phyloP scores from a whole-genome alignment of 1,139 yeast genomes.

The Keqinozyma sinolaborantium region DNA sequence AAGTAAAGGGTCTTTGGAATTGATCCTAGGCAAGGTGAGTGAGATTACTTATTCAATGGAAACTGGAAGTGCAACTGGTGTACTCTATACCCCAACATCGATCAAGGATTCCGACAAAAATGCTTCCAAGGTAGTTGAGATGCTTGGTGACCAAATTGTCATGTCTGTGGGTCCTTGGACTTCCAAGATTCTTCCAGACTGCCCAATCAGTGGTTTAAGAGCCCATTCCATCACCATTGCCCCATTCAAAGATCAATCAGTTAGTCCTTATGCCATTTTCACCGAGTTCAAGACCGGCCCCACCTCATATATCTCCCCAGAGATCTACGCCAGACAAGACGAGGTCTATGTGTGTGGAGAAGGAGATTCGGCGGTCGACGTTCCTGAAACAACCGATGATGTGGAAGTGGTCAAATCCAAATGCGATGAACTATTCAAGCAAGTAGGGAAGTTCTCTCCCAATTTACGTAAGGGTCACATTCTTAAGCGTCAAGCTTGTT shows the following conservation, averaged over 20 bases:
- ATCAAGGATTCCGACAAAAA: slow-evolving; percentile 30
- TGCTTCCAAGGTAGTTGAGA: slow-evolving; percentile 24
- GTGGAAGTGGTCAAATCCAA: slow-evolving; percentile 84
- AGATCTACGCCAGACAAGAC: slow-evolving; percentile 90
- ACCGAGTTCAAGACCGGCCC: slow-evolving; percentile 77
- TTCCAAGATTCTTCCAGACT: slow-evolving; percentile 79
- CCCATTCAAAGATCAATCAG: slow-evolving; percentile 66
- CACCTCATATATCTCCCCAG: slow-evolving; percentile 77
- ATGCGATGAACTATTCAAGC: slow-evolving; percentile 82
- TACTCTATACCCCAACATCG: slow-evolving; percentile 59
- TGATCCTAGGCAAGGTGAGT: slow-evolving; percentile 79
- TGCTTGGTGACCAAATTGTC: slow-evolving; percentile 73
- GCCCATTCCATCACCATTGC: slow-evolving; percentile 94
- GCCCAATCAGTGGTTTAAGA: slow-evolving; percentile 88
- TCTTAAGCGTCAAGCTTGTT: slow-evolving; percentile 88
- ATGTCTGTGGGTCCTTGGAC: slow-evolving; percentile 97
- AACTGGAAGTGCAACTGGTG: slow-evolving; percentile 64
- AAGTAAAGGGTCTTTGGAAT: slow-evolving; percentile 72
- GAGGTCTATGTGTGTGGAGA: slow-evolving; percentile 98
- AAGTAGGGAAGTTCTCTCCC: slow-evolving; percentile 76
- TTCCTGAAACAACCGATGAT: slow-evolving; percentile 93
- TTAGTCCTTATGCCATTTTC: slow-evolving; percentile 90
- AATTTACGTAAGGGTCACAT: slow-evolving; percentile 73
- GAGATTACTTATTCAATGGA: slow-evolving; percentile 61
- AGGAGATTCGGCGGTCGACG: slow-evolving; percentile 84